phyloP scores from a whole-genome alignment of 2,329 filamentous ascomycete species.

The Talaromyces sp. region DNA sequence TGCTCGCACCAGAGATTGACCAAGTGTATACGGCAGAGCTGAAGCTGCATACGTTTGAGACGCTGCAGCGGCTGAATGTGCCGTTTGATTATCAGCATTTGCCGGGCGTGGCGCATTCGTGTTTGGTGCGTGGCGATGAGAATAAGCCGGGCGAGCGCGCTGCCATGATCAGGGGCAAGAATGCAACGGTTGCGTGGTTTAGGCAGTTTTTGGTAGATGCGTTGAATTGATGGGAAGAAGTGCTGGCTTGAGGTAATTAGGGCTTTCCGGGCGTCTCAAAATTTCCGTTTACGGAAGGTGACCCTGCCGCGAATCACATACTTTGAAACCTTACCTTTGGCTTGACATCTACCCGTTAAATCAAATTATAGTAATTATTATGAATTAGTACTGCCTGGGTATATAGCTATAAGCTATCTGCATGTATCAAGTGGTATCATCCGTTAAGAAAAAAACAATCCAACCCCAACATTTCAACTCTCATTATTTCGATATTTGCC shows the following conservation, averaged over 20 bases:
- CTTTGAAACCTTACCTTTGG: not conserved
- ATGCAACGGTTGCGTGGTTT: slow-evolving; percentile 46
- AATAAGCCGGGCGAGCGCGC: slow-evolving; percentile 36
- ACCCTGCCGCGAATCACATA: not conserved
- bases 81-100: slow-evolving; percentile 51
- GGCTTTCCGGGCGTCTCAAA: not conserved
- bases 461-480: not conserved
- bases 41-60: slow-evolving; percentile 41
- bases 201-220: slow-evolving; percentile 16
- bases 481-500: not conserved
- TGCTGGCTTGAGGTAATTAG: not conserved
- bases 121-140: slow-evolving; percentile 40
- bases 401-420: not conserved
- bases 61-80: slow-evolving; percentile 34
- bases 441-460: not conserved
- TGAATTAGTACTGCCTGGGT: not conserved
- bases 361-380: not conserved
- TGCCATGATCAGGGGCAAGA: slow-evolving; percentile 47
- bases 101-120: slow-evolving; percentile 47
- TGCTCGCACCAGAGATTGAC: slow-evolving; percentile 51
- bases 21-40: slow-evolving; percentile 40
- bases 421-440: not conserved
- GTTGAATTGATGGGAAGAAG: not conserved
- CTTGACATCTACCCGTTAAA: too few species aligned
- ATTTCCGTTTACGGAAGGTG: not conserved